phyloP scores from a whole-genome alignment of 495 filamentous ascomycete species.

The Aspergillus carlsbadensis region DNA sequence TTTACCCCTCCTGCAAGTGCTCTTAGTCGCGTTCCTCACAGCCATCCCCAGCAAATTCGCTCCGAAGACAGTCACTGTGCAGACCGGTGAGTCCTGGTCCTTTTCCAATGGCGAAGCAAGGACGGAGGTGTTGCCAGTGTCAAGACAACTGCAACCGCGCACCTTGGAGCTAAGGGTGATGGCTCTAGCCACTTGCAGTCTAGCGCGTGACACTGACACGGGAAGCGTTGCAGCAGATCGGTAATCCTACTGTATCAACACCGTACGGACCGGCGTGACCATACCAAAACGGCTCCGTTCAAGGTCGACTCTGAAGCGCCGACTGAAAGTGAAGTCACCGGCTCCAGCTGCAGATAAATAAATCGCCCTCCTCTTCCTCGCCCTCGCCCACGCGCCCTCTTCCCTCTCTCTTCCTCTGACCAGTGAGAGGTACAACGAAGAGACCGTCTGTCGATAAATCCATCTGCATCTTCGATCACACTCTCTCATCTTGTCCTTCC shows the following conservation, averaged over 20 bases:
- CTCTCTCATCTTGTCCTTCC: constrained; percentile 3
- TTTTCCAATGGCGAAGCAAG: constrained; percentile 1
- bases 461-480: constrained; percentile 7
- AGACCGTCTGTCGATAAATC: background rate
- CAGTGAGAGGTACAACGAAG: constrained; percentile 11
- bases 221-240: constrained; percentile 12
- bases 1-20: background rate
- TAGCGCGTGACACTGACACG: constrained; percentile 17
- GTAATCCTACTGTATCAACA: background rate
- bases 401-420: constrained; percentile 10
- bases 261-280: constrained; percentile 2
- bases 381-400: constrained; percentile 8
- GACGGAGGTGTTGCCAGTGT: background rate
- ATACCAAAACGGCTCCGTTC: constrained; percentile 8
- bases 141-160: constrained; percentile 14
- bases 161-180: constrained; percentile 16
- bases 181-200: constrained; percentile 1
- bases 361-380: constrained; percentile 11
- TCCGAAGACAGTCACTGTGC: background rate
- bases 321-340: constrained; percentile 7
- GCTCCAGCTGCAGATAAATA: constrained; percentile 9
- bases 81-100: constrained; percentile 2
- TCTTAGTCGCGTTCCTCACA: background rate
- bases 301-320: too few relatives aligned
- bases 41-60: background rate